Conservation (phyloP, 1,139 yeast species). For the Candida gigantensis region DNA sequence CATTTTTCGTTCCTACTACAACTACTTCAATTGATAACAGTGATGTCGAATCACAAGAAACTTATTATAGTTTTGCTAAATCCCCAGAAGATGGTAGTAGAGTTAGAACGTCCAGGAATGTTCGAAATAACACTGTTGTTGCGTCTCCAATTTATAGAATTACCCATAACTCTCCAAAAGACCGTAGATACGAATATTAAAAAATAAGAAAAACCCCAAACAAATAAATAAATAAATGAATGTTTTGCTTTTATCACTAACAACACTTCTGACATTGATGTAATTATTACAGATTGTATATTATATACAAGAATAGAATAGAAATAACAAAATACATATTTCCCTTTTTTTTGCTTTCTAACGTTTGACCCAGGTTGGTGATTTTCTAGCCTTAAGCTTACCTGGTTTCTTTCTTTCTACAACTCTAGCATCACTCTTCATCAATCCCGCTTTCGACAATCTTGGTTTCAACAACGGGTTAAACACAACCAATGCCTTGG, state of each 20-base stretch:
- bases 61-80: slow-evolving; percentile 13
- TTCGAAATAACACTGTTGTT: neutral
- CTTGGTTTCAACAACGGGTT: slow-evolving; percentile 82
- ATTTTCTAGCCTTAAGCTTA: slow-evolving; percentile 91
- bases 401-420: slow-evolving; percentile 99
- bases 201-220: too few relatives aligned
- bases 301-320: slow-evolving; percentile 3
- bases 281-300: too few relatives aligned
- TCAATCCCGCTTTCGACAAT: slow-evolving; percentile 76
- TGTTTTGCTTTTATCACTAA: too few relatives aligned
- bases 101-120: too few relatives aligned
- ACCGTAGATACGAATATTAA: neutral
- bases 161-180: slow-evolving; percentile 7
- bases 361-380: slow-evolving; percentile 98
- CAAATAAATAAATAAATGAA: too few relatives aligned
- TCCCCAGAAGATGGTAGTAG: too few relatives aligned
- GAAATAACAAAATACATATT: too few relatives aligned
- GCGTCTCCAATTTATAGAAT: slow-evolving; percentile 13
- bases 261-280: too few relatives aligned
- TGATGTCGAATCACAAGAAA: slow-evolving; percentile 9
- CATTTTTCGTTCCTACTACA: slow-evolving; percentile 6
- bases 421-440: slow-evolving; percentile 83
- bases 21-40: slow-evolving; percentile 6
- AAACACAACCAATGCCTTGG: slow-evolving; percentile 77
- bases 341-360: too few relatives aligned